A percentile compares a stretch with the other conserved stretches of the same genome.
Evolutionary conservation across 2,329 filamentous ascomycete genomes (phyloP).

Genomic region (Penicillium thymicola): DNA sequence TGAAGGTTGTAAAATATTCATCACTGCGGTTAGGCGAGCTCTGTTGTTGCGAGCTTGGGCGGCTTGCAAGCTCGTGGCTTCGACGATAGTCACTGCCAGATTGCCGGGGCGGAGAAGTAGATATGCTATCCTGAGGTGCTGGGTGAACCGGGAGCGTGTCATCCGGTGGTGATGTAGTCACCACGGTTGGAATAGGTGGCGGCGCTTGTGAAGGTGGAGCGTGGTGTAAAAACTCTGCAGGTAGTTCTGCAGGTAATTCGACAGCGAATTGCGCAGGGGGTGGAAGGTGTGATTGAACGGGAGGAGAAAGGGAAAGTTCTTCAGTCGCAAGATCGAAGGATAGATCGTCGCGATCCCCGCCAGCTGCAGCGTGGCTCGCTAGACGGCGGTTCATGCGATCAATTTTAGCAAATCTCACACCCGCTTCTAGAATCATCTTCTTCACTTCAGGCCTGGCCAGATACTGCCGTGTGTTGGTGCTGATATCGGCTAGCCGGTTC

Average conservation of each 20-base stretch:
- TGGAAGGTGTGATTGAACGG: constrained; percentile 29
- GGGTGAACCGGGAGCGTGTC: constrained; percentile 30
- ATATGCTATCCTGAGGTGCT: constrained; percentile 27
- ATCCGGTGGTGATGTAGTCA: constrained; percentile 28
- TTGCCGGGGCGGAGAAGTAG: constrained; percentile 24
- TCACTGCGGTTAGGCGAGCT: constrained; percentile 35
- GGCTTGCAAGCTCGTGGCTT: constrained; percentile 37
- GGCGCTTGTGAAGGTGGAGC: constrained; percentile 17
- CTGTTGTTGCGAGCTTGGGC: constrained; percentile 28
- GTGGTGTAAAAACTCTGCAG: constrained; percentile 47
- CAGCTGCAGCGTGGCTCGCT: constrained; percentile 49
- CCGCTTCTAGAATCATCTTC: constrained; percentile 70
- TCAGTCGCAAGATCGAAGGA: constrained; percentile 31
- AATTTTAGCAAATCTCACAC: constrained; percentile 79
- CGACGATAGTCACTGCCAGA: constrained; percentile 32
- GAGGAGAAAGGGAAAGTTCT: constrained; percentile 21
- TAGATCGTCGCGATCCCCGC: constrained; percentile 26
- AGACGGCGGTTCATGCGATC: constrained; percentile 69
- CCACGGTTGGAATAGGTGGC: constrained; percentile 12
- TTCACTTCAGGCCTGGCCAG: constrained; percentile 71
- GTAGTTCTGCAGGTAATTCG: constrained; percentile 61
- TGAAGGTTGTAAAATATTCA: constrained; percentile 29
- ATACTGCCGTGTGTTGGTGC: constrained; percentile 83
- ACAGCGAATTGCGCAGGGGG: constrained; percentile 51
- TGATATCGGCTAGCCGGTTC: constrained; percentile 90